Evolutionary conservation across 257 asterid species (phyloP), one percentile per base, ranked within the genome.

Genomic region (Echium plantagineum): DNA sequence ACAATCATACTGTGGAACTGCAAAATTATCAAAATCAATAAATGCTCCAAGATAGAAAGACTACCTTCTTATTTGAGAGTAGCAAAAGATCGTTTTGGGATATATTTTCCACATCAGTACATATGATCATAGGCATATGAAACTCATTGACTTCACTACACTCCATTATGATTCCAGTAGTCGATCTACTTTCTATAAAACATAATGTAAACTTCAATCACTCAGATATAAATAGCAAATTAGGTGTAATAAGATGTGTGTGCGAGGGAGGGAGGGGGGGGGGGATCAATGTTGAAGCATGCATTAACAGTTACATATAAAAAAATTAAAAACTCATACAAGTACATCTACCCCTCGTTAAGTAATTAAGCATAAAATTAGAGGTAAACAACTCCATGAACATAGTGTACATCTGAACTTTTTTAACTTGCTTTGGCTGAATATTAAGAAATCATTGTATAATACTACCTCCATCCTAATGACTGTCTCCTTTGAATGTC

Each of bases 41-140:
- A 52, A 52, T 21, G 17, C 32, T 32, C 51, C 30, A 38, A 42
- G 63, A 55, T 55, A 13, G n/a, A 31, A 63, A 18, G 21, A 24
- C 52, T 66, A 93, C 98, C 94, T 84, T 79, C 60, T 75, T 70
- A 48, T 58, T 72, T 15, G 97, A 82, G 58, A 93, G 74, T 73
- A 93, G 60, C 69, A 93, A 53, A 17, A 93, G 82, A 80, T 93
- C 98, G 80, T 81, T 81, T 69, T 84, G 94, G 46, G 82, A 67
- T 63, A 89, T 47, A 54, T 75, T 61, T 55, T 69, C 83, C 3
- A 63, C 57, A 10, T 74, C 78, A 16, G 63, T 17, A 64, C 83
- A 84, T 42, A 81, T 35, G 64, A 89, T 64, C 65, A 58, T 62
- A 20, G 97, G 94, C 63, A 81, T 67, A 74, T 86, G 71, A 81